Evolutionary conservation across 2,329 filamentous ascomycete genomes (phyloP).

Genomic region (Fusarium sp.): DNA sequence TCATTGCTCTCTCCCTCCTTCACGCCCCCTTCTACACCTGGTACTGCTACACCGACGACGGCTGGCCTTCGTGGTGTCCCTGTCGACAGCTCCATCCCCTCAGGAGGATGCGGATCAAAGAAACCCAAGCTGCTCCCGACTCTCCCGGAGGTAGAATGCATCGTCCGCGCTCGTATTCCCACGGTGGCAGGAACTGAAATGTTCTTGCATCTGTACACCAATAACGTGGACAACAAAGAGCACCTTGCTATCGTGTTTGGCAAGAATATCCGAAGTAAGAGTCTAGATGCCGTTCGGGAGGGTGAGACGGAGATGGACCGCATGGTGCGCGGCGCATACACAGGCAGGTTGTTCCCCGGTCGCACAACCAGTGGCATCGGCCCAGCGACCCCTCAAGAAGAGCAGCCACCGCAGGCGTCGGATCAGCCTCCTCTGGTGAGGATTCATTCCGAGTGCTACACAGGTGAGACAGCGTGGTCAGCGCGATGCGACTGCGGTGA

Average conservation of each 20-base stretch:
- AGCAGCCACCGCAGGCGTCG: constrained; percentile 15
- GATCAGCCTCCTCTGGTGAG: constrained; percentile 75
- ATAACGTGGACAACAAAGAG: constrained; percentile 93
- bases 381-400: constrained; percentile 45
- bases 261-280: constrained; percentile 78
- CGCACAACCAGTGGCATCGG: constrained; percentile 77
- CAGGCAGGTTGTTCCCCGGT: constrained; percentile 86
- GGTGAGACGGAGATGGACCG: constrained; percentile 89
- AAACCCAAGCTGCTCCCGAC: constrained; percentile 77
- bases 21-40: constrained; percentile 75
- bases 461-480: constrained; percentile 97
- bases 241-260: constrained; percentile 98
- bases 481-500: constrained; percentile 98
- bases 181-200: constrained; percentile 93
- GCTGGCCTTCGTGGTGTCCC: constrained; percentile 63
- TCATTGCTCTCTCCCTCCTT: constrained; percentile 90
- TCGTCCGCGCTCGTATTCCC: constrained; percentile 93
- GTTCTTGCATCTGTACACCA: constrained; percentile 95
- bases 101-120: constrained; percentile 70
- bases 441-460: constrained; percentile 99
- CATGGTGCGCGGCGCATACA: constrained; percentile 95
- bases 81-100: constrained; percentile 68
- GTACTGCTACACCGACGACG: constrained; percentile 63
- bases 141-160: constrained; percentile 88
- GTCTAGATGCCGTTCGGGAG: constrained; percentile 75